A percentile compares a stretch with the other conserved stretches of the same genome.
Evolutionary conservation across 116 monocot genomes (phyloP).

Genomic region (Trichopus zeylanicus): DNA sequence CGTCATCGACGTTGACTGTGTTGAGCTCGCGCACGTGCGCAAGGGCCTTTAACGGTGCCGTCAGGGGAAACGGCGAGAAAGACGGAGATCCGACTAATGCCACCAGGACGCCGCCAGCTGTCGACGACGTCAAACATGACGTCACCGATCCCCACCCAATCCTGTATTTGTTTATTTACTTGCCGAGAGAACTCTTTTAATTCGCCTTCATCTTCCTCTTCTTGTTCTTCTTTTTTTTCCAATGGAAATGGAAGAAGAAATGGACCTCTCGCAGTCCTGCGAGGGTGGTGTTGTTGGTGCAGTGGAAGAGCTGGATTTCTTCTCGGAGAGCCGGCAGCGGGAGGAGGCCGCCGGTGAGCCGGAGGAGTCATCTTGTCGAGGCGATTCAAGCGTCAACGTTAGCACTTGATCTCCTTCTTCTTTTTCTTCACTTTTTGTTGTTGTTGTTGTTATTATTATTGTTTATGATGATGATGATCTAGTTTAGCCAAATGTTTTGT

Average conservation of each 20-base stretch:
- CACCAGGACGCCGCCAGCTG: background rate
- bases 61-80: background rate
- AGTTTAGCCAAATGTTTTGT: too few species aligned
- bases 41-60: background rate
- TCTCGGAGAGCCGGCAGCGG: slow-evolving; percentile 15
- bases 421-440: too few species aligned
- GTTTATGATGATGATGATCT: too few species aligned
- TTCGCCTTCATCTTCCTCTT: background rate
- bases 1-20: background rate
- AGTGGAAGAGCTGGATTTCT: slow-evolving; percentile 46
- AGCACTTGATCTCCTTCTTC: too few species aligned
- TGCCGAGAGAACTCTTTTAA: background rate
- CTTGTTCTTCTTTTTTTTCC: background rate
- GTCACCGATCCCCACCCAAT: too few species aligned
- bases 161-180: background rate
- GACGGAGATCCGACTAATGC: background rate
- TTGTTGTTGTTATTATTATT: too few species aligned
- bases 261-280: background rate
- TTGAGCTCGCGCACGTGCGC: background rate
- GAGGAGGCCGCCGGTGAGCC: background rate
- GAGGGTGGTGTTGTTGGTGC: too few species aligned
- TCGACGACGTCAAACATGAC: background rate
- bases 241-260: background rate
- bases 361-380: background rate
- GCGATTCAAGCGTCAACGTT: background rate